phyloP scores from a whole-genome alignment of 2,329 filamentous ascomycete species.

The Botrytis deweyae region DNA sequence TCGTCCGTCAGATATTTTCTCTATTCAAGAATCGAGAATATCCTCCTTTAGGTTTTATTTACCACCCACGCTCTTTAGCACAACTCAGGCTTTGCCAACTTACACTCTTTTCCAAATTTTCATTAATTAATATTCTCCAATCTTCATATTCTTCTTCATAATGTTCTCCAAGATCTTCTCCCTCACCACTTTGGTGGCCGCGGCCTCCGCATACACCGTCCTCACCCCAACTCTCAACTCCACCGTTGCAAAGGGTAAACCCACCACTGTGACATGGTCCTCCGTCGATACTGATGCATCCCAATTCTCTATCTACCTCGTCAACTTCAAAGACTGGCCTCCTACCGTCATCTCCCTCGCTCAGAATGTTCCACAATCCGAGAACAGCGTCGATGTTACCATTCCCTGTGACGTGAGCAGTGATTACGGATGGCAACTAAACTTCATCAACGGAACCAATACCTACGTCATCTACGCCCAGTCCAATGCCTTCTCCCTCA shows the following conservation, averaged over 20 bases:
- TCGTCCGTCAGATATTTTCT: slow-evolving; percentile 9
- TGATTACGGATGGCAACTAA: slow-evolving; percentile 21
- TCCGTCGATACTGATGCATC: slow-evolving; percentile 16
- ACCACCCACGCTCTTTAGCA: slow-evolving; percentile 8
- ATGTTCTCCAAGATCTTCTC: slow-evolving; percentile 20
- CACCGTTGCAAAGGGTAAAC: slow-evolving; percentile 14
- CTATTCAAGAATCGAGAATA: slow-evolving; percentile 2
- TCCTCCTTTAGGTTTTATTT: not conserved
- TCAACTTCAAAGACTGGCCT: slow-evolving; percentile 21
- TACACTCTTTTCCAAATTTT: slow-evolving; percentile 18
- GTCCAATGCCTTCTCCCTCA: slow-evolving; percentile 1
- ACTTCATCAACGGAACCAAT: slow-evolving; percentile 23
- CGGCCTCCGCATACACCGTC: slow-evolving; percentile 13
- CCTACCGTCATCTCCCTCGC: slow-evolving; percentile 19
- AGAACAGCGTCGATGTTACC: not conserved
- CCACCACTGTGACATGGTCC: slow-evolving; percentile 12
- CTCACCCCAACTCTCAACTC: slow-evolving; percentile 15
- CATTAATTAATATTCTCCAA: not conserved
- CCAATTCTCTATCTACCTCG: slow-evolving; percentile 19
- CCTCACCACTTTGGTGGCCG: slow-evolving; percentile 5
- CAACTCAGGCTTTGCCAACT: slow-evolving; percentile 14
- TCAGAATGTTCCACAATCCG: slow-evolving; percentile 14
- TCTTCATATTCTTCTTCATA: not conserved
- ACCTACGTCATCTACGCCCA: slow-evolving; percentile 22
- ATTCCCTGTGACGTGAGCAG: slow-evolving; percentile 7